Percentiles rank a stretch among this genome's conserved stretches.
Evolutionary conservation across 805 yeast species (phyloP).

Genomic region (Starmerella riodocensis): DNA sequence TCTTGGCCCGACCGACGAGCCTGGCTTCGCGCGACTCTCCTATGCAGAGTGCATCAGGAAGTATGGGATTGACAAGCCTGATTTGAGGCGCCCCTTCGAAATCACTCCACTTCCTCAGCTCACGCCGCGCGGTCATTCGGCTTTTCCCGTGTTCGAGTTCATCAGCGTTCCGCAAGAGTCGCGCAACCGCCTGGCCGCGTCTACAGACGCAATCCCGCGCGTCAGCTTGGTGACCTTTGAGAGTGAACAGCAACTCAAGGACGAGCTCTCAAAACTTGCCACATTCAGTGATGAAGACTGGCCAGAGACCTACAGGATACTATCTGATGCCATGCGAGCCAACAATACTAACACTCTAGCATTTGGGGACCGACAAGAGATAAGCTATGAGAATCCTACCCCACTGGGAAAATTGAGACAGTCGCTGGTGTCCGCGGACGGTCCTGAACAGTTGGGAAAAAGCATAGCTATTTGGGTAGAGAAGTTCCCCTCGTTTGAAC

Average conservation of each 20-base stretch:
- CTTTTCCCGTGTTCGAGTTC: slow-evolving; percentile 62
- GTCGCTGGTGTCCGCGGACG: slow-evolving; percentile 37
- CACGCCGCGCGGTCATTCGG: slow-evolving; percentile 20
- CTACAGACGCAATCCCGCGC: background rate
- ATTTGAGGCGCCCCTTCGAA: slow-evolving; percentile 44
- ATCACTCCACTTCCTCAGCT: slow-evolving; percentile 38
- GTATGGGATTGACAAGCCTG: slow-evolving; percentile 93
- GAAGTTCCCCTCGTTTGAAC: slow-evolving; percentile 87
- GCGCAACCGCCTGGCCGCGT: background rate
- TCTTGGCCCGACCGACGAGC: slow-evolving; percentile 11
- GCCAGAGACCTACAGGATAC: slow-evolving; percentile 4
- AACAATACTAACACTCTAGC: slow-evolving; percentile 61
- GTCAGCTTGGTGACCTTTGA: slow-evolving; percentile 2
- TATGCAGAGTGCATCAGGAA: slow-evolving; percentile 56
- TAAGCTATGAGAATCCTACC: slow-evolving; percentile 84
- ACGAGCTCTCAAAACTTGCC: slow-evolving; percentile 6
- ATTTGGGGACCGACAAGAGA: slow-evolving; percentile 53
- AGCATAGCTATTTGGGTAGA: slow-evolving; percentile 53
- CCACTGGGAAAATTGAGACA: slow-evolving; percentile 84
- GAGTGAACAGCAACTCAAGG: slow-evolving; percentile 6
- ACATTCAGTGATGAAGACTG: slow-evolving; percentile 8
- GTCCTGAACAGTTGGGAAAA: slow-evolving; percentile 29
- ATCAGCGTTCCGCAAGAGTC: slow-evolving; percentile 13
- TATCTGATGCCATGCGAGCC: slow-evolving; percentile 20
- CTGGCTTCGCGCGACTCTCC: slow-evolving; percentile 28